Conservation (phyloP, 2,329 filamentous ascomycete genomes). For the Arthrobotrys musiformis region DNA sequence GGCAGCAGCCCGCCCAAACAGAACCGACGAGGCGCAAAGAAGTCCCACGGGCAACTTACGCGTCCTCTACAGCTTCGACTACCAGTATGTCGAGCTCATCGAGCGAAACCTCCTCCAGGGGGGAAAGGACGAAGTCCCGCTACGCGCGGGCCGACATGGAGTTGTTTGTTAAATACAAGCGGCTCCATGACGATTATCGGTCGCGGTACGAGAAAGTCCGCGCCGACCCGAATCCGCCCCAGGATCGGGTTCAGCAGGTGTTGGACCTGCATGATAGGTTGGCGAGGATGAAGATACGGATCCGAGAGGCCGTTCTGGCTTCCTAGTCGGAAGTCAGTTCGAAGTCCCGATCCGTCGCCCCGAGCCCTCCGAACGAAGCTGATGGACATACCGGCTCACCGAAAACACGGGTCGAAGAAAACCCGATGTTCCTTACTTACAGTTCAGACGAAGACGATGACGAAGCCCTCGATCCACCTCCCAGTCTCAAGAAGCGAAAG, state of each 20-base stretch:
- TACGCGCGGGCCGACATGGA: constrained; percentile 31
- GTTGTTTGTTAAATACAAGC: constrained; percentile 41
- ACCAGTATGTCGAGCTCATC: constrained; percentile 49
- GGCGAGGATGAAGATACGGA: constrained; percentile 45
- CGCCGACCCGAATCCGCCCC: constrained; percentile 35
- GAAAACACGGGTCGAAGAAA: neutral
- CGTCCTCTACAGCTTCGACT: constrained; percentile 45
- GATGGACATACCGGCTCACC: neutral
- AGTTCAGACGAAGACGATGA: neutral
- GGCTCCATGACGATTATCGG: constrained; percentile 51
- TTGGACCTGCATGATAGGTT: constrained; percentile 47
- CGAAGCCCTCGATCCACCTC: neutral
- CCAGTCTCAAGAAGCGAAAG: neutral
- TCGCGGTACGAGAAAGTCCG: constrained; percentile 44
- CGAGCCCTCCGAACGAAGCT: neutral
- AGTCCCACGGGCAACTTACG: constrained; percentile 37
- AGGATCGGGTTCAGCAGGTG: constrained; percentile 44
- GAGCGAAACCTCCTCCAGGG: constrained; percentile 45
- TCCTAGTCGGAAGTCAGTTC: constrained; percentile 34
- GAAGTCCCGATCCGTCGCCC: constrained; percentile 1
- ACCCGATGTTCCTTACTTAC: neutral
- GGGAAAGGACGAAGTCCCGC: constrained; percentile 17
- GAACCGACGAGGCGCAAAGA: constrained; percentile 27
- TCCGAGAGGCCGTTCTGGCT: constrained; percentile 46
- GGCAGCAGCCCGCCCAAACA: neutral